phyloP scores from a whole-genome alignment of 2,329 filamentous ascomycete genomes.

The Cordyceps fumosorosea region DNA sequence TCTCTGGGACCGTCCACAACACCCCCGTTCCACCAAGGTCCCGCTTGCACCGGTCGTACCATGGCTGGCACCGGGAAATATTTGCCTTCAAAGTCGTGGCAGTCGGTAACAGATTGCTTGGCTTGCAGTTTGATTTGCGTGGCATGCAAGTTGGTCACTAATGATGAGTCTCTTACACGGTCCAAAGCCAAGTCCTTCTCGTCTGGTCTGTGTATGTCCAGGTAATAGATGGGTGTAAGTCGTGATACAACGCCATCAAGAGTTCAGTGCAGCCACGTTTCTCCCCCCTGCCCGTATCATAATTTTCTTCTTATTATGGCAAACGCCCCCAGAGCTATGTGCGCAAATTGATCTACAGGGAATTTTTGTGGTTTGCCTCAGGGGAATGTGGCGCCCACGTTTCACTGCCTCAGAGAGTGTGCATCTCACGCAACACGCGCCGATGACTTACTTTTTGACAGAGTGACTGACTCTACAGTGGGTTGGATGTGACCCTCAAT shows the following conservation, averaged over 20 bases:
- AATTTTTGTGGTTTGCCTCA: not conserved
- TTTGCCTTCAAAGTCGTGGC: not conserved
- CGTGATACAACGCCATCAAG: not conserved
- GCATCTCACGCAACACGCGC: not conserved
- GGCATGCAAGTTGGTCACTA: not conserved
- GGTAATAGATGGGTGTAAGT: no score
- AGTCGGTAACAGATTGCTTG: not conserved
- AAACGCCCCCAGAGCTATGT: not conserved
- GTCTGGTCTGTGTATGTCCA: not conserved
- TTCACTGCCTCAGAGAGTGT: not conserved
- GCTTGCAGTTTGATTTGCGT: not conserved
- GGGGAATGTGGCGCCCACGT: not conserved
- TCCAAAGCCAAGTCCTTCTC: not conserved
- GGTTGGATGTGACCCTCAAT: no score
- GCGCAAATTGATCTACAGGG: not conserved
- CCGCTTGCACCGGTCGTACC: not conserved
- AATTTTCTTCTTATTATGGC: no score
- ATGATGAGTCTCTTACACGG: not conserved
- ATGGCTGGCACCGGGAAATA: not conserved
- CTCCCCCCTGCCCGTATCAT: no score
- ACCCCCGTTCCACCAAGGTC: not conserved
- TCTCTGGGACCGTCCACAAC: not conserved
- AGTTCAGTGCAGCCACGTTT: not conserved
- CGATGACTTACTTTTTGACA: no score
- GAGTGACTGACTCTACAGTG: no score